phyloP scores from a whole-genome alignment of 495 filamentous ascomycete genomes.

The Penicillium angulare region DNA sequence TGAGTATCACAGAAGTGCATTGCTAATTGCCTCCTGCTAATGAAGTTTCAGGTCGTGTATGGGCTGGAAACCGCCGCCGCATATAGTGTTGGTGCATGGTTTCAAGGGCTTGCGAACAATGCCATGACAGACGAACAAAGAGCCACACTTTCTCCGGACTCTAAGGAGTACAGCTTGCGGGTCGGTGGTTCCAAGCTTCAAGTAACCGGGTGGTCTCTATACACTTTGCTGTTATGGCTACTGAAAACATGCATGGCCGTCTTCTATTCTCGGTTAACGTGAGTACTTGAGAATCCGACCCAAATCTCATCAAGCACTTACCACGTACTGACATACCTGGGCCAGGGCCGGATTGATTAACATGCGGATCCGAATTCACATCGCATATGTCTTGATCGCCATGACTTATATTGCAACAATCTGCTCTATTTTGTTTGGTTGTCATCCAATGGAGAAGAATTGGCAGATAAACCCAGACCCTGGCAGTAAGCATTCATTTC shows the following conservation, averaged over 20 bases:
- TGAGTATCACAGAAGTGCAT: constrained; percentile 25
- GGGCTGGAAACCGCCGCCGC: constrained; percentile 45
- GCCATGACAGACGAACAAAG: constrained; percentile 52
- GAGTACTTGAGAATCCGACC: constrained; percentile 19
- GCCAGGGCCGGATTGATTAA: constrained; percentile 45
- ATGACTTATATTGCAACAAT: constrained; percentile 54
- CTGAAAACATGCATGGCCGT: constrained; percentile 58
- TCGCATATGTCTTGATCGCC: constrained; percentile 52
- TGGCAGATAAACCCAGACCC: constrained; percentile 60
- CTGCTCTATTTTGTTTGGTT: constrained; percentile 52
- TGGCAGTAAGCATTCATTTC: constrained; percentile 45
- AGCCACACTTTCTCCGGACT: constrained; percentile 36
- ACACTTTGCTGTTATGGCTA: constrained; percentile 55
- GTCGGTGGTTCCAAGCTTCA: constrained; percentile 59
- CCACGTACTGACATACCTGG: not conserved
- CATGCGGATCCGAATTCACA: constrained; percentile 48
- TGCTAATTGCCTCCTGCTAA: not conserved
- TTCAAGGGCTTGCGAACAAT: constrained; percentile 53
- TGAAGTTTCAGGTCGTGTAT: constrained; percentile 31
- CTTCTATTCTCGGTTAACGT: constrained; percentile 64
- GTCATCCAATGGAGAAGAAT: constrained; percentile 51
- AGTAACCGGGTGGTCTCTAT: constrained; percentile 56
- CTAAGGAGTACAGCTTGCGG: constrained; percentile 46
- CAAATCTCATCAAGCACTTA: too few species aligned
- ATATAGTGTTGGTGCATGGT: constrained; percentile 47